Evolutionary conservation across 306 rosid species (phyloP), one percentile per base, ranked within the genome.

Genomic region (Glycine latifolia): DNA sequence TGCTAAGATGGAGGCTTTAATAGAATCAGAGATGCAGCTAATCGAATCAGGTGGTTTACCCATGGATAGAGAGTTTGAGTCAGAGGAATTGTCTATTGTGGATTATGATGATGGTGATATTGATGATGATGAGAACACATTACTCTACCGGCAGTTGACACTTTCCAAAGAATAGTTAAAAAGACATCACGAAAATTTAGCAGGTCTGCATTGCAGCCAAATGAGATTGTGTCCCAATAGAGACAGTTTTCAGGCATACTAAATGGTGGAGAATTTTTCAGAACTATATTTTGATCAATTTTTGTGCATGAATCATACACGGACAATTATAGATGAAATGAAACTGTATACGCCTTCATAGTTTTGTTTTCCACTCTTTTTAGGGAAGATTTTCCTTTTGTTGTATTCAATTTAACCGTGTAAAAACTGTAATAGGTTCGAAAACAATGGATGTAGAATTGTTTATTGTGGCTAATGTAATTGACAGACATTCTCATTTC

Each of bases 1-100:
- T 43, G 97, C 97, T 13, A 77, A 87, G 87, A 90, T 92, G 95
- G 89, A 82, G 26, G 82, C 81, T 54, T 83, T 95, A 16, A 66
- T 81, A 20, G 92, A 87, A 87, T 88, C 93, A 2, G 98, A 92
- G 87, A 91, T 94, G 91, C 89, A 85, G 46, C 88, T 46, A 26
- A 79, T 89, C 7, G 93, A 83, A 52, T 77, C 82, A 5, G 83
- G 81, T 17, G 35, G 71, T 54, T 68, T 81, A 62, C 46, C 46
- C 15, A 16, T 67, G 59, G 73, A 43, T 76, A 48, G 31, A 81
- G 65, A 74, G 41, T 33, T 82, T 0, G 88, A 67, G 37, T 82
- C 88, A 1, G 90, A 85, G 65, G 93, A 85, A 35, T 37, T 85
- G 39, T 73, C 43, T 69, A 75, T 87, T 80, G 39, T 84, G 52